Percentiles rank a stretch among this genome's conserved stretches.
Conservation (phyloP, 164 flowering plant species). For the Stephania japonica region DNA sequence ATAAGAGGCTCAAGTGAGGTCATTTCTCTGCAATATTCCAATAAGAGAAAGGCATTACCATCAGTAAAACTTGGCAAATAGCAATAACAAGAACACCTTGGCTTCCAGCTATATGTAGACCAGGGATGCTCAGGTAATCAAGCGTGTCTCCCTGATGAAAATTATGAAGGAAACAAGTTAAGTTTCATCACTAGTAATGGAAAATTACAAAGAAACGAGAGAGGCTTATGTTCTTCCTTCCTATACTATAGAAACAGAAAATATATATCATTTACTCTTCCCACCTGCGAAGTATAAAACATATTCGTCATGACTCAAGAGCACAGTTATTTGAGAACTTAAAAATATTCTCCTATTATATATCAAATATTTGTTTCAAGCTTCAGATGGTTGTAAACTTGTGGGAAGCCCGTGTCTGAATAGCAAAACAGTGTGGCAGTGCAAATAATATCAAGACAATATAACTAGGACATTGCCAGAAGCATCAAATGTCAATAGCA, state of each 20-base stretch:
- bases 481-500: no score
- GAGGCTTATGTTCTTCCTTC: neutral
- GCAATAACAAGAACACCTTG: conserved; percentile 94
- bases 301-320: no score
- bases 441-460: no score
- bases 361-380: neutral
- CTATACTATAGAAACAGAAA: neutral
- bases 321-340: neutral
- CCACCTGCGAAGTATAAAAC: no score
- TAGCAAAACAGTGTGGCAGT: no score
- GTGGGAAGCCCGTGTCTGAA: no score
- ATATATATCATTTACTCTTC: no score
- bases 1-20: neutral
- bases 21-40: neutral
- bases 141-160: conserved; percentile 79
- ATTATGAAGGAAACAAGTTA: neutral
- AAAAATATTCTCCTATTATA: neutral
- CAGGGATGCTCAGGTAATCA: conserved; percentile 95
- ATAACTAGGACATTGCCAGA: no score
- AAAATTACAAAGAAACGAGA: no score
- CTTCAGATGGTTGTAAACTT: neutral
- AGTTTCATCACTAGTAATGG: no score
- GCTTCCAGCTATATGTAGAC: conserved; percentile 93
- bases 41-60: conserved; percentile 43
- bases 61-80: conserved; percentile 84